Evolutionary conservation across 2,329 filamentous ascomycete species (phyloP).

Genomic region (Septoria petroselini): DNA sequence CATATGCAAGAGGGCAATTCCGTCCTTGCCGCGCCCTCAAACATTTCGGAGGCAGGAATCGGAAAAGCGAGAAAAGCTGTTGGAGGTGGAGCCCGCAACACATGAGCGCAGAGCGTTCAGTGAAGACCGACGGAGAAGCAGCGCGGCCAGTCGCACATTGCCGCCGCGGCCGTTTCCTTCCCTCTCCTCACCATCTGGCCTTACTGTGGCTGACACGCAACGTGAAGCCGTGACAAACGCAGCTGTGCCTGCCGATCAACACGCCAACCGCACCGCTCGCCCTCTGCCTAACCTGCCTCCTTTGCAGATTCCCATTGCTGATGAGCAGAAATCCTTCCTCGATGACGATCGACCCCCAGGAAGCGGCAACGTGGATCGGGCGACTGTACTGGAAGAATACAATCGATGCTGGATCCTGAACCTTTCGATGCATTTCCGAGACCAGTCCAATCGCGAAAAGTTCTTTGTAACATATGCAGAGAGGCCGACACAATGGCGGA

Average conservation of each 20-base stretch:
- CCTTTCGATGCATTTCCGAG: constrained; percentile 95
- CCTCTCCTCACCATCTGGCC: constrained; percentile 41
- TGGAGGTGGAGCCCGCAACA: constrained; percentile 60
- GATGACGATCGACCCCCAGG: constrained; percentile 36
- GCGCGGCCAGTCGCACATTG: constrained; percentile 42
- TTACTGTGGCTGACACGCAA: constrained; percentile 31
- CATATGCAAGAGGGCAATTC: constrained; percentile 49
- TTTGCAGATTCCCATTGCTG: constrained; percentile 24
- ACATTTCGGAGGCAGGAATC: constrained; percentile 83
- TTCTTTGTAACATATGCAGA: constrained; percentile 96
- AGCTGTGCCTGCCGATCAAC: constrained; percentile 3
- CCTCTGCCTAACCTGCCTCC: constrained; percentile 24
- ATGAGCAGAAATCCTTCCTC: constrained; percentile 12
- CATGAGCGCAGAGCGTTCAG: constrained; percentile 71
- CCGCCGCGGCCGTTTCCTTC: constrained; percentile 42
- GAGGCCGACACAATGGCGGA: constrained; percentile 71
- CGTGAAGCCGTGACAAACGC: constrained; percentile 4
- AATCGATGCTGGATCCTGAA: constrained; percentile 88
- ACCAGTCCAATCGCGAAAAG: constrained; percentile 89
- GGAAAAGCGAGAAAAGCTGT: constrained; percentile 70
- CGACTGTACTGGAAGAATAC: constrained; percentile 72
- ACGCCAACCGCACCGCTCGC: constrained; percentile 12
- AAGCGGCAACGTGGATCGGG: constrained; percentile 50
- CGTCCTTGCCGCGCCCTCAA: constrained; percentile 70
- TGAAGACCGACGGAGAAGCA: constrained; percentile 50